Evolutionary conservation across 169 alveolate genomes (phyloP).

Genomic region (Eimeria zaria): DNA sequence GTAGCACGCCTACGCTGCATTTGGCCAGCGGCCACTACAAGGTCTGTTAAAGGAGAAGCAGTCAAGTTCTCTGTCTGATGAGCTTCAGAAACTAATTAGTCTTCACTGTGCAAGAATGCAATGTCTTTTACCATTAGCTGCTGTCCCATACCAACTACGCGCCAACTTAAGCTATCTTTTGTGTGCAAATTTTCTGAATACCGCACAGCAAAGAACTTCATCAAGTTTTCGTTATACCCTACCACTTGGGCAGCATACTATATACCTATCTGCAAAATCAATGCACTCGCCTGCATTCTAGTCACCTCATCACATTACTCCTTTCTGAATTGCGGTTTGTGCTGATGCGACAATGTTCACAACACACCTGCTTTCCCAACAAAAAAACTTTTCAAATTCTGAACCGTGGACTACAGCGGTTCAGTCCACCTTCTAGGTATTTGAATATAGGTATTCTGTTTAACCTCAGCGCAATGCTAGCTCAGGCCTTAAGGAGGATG

Average conservation of each 20-base stretch:
- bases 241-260: not conserved
- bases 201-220: not conserved
- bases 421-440: not conserved
- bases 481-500: conserved; percentile 21
- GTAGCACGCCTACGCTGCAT: not conserved
- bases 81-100: not conserved
- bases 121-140: too few relatives aligned
- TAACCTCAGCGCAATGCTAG: conserved; percentile 33
- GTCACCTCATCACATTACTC: not conserved
- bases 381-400: not conserved
- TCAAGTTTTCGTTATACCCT: not conserved
- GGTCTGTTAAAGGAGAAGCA: not conserved
- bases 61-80: not conserved
- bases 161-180: not conserved
- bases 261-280: not conserved
- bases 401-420: not conserved
- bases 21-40: not conserved
- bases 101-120: too few relatives aligned
- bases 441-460: not conserved
- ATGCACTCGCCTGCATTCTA: not conserved
- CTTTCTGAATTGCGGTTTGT: not conserved
- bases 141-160: not conserved
- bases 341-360: not conserved
- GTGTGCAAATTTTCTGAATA: not conserved
- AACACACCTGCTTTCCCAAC: not conserved